Evolutionary conservation across 768 basidiomycete species (phyloP).

Genomic region (Phanerodontia chrysosporium): DNA sequence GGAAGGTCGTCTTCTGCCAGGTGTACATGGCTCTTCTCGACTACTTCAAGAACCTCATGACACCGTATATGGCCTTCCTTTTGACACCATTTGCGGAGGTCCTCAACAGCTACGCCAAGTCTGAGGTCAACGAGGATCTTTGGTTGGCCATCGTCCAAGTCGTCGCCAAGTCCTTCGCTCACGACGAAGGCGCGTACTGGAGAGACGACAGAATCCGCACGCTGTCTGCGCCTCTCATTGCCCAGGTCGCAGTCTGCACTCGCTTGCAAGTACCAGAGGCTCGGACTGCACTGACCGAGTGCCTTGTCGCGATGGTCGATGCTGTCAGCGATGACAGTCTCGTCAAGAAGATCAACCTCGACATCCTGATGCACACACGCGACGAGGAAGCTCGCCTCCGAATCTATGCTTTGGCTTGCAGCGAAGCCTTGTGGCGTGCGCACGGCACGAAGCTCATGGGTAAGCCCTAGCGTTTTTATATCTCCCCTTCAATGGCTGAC

Average conservation of each 20-base stretch:
- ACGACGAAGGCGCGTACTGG: conserved; percentile 91
- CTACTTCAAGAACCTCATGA: conserved; percentile 91
- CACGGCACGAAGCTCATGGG: conserved; percentile 75
- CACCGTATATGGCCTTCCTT: conserved; percentile 83
- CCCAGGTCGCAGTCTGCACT: conserved; percentile 56
- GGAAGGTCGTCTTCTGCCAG: conserved; percentile 70
- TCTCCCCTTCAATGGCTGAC: background rate
- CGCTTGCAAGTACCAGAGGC: conserved; percentile 33
- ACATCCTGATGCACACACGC: conserved; percentile 84
- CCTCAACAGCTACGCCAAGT: conserved; percentile 45
- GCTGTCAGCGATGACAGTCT: conserved; percentile 50
- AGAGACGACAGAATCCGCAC: conserved; percentile 73
- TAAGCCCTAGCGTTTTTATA: conserved; percentile 28
- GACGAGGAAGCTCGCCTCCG: conserved; percentile 73
- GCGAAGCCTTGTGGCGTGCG: conserved; percentile 70
- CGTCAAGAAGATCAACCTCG: conserved; percentile 79
- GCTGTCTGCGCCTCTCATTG: conserved; percentile 53
- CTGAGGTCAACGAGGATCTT: conserved; percentile 36
- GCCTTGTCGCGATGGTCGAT: conserved; percentile 53
- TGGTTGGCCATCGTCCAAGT: conserved; percentile 63
- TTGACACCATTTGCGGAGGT: conserved; percentile 62
- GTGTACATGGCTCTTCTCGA: conserved; percentile 71
- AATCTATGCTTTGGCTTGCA: conserved; percentile 62
- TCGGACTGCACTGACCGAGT: conserved; percentile 41
- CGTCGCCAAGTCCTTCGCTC: conserved; percentile 63